A percentile compares a stretch with the other conserved stretches of the same genome.
Conservation (phyloP, 441 rosid genomes). For the Jatropha multifida region DNA sequence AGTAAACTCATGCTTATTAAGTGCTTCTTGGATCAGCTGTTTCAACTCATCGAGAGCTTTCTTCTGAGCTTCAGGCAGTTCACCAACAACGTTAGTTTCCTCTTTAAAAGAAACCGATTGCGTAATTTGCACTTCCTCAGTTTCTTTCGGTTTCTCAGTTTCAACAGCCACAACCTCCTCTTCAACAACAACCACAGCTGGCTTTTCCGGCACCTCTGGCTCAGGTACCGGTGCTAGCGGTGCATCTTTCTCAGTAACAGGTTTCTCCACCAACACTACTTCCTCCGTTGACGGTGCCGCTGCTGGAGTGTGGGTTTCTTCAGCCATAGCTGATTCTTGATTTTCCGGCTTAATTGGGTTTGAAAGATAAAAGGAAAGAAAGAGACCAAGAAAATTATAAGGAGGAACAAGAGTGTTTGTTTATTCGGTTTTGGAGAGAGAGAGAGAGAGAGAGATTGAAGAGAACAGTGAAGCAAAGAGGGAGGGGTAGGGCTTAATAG, state of each 20-base stretch:
- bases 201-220: constrained; percentile 27
- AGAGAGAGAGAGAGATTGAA: neutral
- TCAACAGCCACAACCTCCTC: constrained; percentile 19
- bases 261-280: constrained; percentile 18
- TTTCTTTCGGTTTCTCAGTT: constrained; percentile 21
- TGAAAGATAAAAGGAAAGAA: neutral
- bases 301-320: constrained; percentile 48
- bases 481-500: constrained; percentile 9
- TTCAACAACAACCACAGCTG: constrained; percentile 10
- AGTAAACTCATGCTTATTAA: constrained; percentile 64
- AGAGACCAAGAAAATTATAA: neutral
- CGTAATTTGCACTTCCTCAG: constrained; percentile 33
- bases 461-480: neutral
- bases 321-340: constrained; percentile 45
- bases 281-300: constrained; percentile 14
- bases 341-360: neutral
- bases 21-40: constrained; percentile 62
- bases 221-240: constrained; percentile 31
- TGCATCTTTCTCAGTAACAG: constrained; percentile 25
- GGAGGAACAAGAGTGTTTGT: neutral
- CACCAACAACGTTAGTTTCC: constrained; percentile 48
- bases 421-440: neutral
- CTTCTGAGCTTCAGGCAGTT: constrained; percentile 60
- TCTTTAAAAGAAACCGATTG: constrained; percentile 66
- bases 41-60: constrained; percentile 74